Percentiles rank a stretch among this genome's conserved stretches.
Evolutionary conservation across 164 flowering plant genomes (phyloP).

Genomic region (Dillenia suffruticosa): DNA sequence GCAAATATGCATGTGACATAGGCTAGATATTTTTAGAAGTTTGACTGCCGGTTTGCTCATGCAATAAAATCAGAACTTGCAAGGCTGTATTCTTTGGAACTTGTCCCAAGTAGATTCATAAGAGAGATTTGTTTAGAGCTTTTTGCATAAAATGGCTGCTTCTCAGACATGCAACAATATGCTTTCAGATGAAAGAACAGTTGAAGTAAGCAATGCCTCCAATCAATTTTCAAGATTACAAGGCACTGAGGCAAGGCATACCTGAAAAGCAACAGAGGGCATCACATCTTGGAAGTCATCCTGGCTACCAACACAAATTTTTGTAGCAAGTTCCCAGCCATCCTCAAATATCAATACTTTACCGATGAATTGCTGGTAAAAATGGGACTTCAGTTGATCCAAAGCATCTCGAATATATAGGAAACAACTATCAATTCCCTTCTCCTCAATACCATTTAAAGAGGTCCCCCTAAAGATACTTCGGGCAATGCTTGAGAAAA

Average conservation of each 20-base stretch:
- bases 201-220: no score
- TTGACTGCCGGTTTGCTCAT: no score
- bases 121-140: no score
- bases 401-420: conserved; percentile 27
- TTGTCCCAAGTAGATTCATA: no score
- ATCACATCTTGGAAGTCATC: conserved; percentile 14
- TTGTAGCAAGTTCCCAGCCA: conserved; percentile 12
- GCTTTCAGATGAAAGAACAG: no score
- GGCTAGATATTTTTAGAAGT: no score
- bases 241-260: conserved; percentile 10
- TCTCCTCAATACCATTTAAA: conserved; percentile 4
- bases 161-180: no score
- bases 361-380: conserved; percentile 32
- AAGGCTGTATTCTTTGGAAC: no score
- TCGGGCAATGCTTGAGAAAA: conserved; percentile 30
- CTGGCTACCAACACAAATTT: conserved; percentile 8
- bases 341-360: conserved; percentile 27
- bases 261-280: conserved; percentile 55
- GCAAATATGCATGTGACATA: no score
- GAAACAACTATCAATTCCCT: conserved; percentile 29
- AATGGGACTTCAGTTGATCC: conserved; percentile 26
- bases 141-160: no score
- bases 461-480: conserved; percentile 13
- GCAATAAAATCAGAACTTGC: no score
- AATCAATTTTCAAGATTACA: no score